These are phyloP conservation scores for Fusarium nematophilum DNA, from an alignment of 2,329 filamentous ascomycete species.

Conservation along the genomic window DNA sequence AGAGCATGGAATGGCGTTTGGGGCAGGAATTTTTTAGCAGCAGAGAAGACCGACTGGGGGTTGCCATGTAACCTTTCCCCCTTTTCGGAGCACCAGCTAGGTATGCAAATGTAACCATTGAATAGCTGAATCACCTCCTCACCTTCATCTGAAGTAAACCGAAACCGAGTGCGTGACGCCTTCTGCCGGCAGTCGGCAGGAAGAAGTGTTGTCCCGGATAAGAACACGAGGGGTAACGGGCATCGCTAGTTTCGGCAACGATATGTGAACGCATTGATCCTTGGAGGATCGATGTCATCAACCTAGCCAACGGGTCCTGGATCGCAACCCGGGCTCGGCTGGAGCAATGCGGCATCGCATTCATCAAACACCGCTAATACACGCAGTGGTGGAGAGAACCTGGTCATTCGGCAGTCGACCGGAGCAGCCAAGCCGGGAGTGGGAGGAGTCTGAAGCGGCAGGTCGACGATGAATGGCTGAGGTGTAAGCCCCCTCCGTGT, in stretches of 20 bases:
- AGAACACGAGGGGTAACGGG: slow-evolving; percentile 33
- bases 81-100: neutral
- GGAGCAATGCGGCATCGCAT: slow-evolving; percentile 15
- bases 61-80: no score
- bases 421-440: slow-evolving; percentile 10
- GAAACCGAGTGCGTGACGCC: neutral
- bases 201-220: slow-evolving; percentile 3
- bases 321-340: slow-evolving; percentile 15
- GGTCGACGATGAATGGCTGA: slow-evolving; percentile 3
- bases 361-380: neutral
- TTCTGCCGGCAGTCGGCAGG: neutral
- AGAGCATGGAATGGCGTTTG: slow-evolving; percentile 19
- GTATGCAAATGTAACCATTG: neutral
- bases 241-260: slow-evolving; percentile 14
- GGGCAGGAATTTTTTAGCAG: slow-evolving; percentile 8
- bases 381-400: slow-evolving; percentile 7
- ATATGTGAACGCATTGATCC: slow-evolving; percentile 12
- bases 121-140: neutral
- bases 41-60: neutral
- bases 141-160: neutral
- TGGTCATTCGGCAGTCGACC: slow-evolving; percentile 22
- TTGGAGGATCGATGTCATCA: slow-evolving; percentile 14
- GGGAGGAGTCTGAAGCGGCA: slow-evolving; percentile 2
- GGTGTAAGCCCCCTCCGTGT: no score
- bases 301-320: slow-evolving; percentile 14